A percentile compares a stretch with the other conserved stretches of the same genome.
Conservation (phyloP, 2,329 filamentous ascomycete genomes). For the Aspergillus alliaceus region DNA sequence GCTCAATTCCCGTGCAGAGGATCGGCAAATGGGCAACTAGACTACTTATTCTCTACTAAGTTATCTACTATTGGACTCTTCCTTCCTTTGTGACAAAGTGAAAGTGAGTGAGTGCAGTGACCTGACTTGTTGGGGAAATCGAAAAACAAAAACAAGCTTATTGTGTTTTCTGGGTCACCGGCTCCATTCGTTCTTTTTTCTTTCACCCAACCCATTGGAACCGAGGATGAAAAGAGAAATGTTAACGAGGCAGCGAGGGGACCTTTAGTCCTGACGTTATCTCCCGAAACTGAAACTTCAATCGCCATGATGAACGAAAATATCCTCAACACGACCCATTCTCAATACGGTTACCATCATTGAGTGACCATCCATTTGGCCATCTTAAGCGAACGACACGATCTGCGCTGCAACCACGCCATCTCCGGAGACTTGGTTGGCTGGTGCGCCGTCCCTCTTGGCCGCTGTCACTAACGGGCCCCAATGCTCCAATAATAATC, state of each 20-base stretch:
- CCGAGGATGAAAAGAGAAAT: not conserved
- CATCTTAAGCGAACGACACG: not conserved
- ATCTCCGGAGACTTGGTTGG: conserved; percentile 7
- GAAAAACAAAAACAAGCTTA: not conserved
- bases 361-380: not conserved
- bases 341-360: no score
- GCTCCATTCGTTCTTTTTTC: not conserved
- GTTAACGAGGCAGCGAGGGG: not conserved
- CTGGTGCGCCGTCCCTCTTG: not conserved
- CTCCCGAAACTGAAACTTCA: not conserved
- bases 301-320: not conserved
- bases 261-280: not conserved
- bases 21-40: conserved; percentile 1
- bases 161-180: no score
- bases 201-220: not conserved
- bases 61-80: no score
- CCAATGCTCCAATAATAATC: not conserved
- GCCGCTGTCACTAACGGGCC: not conserved
- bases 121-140: no score
- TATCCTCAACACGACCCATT: no score
- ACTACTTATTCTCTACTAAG: no score
- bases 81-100: no score
- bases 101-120: no score
- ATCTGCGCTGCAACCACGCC: conserved; percentile 9
- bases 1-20: conserved; percentile 2